Evolutionary conservation across 495 filamentous ascomycete species (phyloP).

Genomic region (Cairneyella variabilis): DNA sequence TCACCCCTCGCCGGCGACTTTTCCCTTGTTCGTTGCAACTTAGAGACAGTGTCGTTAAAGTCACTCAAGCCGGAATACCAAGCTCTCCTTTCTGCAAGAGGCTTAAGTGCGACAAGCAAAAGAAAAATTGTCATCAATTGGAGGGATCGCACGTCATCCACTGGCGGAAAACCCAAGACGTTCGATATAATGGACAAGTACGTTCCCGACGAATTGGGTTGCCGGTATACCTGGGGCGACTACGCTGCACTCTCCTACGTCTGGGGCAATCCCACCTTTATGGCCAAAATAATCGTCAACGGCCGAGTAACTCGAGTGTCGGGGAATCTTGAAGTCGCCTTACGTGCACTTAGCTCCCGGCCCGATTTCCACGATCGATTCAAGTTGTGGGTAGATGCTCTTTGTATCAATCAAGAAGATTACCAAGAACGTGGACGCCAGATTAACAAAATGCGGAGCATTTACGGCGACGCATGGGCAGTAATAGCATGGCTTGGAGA

Average conservation of each 20-base stretch:
- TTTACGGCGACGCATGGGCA: slow-evolving; percentile 24
- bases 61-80: neutral
- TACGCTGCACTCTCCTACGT: slow-evolving; percentile 17
- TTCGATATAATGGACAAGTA: neutral
- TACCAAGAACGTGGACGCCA: slow-evolving; percentile 26
- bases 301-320: neutral
- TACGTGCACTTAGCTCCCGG: neutral
- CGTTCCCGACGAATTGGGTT: neutral
- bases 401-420: slow-evolving; percentile 36
- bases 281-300: slow-evolving; percentile 8
- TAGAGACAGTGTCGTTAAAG: slow-evolving; percentile 7
- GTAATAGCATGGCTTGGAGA: slow-evolving; percentile 28
- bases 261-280: neutral
- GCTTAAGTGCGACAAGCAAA: neutral
- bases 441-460: slow-evolving; percentile 29
- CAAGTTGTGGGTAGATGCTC: slow-evolving; percentile 33
- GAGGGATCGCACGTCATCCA: neutral
- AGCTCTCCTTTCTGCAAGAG: neutral
- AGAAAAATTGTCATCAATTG: neutral
- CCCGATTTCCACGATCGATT: neutral
- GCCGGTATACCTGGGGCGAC: slow-evolving; percentile 15
- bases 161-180: neutral
- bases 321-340: slow-evolving; percentile 9
- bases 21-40: neutral
- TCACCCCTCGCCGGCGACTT: neutral